phyloP scores from a whole-genome alignment of 179 eudicot species.

The Carnegiea gigantea region DNA sequence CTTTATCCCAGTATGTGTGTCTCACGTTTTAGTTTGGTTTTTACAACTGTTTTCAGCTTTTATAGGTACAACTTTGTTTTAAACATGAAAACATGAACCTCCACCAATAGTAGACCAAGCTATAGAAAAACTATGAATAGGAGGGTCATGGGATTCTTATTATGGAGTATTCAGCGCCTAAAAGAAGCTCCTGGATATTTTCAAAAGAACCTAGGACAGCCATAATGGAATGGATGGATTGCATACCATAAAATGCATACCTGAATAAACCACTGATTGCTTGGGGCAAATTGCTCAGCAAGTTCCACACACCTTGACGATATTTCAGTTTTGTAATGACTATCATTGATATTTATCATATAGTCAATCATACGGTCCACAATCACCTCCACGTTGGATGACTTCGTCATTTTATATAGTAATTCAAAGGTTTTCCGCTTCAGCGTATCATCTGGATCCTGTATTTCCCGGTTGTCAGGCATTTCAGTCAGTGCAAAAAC shows the following conservation, averaged over 20 bases:
- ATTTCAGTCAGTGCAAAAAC: slow-evolving; percentile 10
- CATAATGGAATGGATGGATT: not conserved
- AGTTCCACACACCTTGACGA: slow-evolving; percentile 99
- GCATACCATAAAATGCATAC: slow-evolving; percentile 32
- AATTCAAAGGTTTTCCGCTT: slow-evolving; percentile 99
- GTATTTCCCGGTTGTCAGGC: slow-evolving; percentile 30
- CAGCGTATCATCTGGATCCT: slow-evolving; percentile 99
- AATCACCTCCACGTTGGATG: slow-evolving; percentile 97
- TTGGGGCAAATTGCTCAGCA: slow-evolving; percentile 98
- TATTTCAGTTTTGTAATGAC: slow-evolving; percentile 93
- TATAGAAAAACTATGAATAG: not conserved
- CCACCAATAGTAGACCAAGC: not conserved
- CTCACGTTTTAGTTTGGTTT: not conserved
- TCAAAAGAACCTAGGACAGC: not conserved
- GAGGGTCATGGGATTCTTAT: not conserved
- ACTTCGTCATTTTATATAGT: slow-evolving; percentile 92
- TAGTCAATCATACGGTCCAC: slow-evolving; percentile 98
- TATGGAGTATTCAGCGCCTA: not conserved
- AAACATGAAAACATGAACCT: not conserved
- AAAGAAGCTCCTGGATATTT: not conserved
- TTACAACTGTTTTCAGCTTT: not conserved
- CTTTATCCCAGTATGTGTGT: not conserved
- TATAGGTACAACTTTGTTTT: not conserved
- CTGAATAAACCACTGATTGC: slow-evolving; percentile 99
- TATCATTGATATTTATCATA: slow-evolving; percentile 88